Percentiles rank a stretch among this genome's conserved stretches.
Evolutionary conservation across 176 grass and related monocot species (phyloP).

Genomic region (Bothriochloa decipiens): DNA sequence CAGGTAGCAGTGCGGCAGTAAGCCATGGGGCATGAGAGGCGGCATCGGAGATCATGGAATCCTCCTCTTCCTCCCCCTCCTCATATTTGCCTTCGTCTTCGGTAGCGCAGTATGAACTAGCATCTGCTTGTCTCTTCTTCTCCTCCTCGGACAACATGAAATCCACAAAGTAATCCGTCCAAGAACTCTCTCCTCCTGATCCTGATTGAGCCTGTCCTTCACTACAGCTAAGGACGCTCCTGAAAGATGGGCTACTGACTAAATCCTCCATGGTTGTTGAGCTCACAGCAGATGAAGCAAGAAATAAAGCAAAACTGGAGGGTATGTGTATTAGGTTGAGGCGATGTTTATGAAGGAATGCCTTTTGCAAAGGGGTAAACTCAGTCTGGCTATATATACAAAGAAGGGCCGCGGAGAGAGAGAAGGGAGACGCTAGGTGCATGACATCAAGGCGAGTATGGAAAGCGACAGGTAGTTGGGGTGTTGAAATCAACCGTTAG

Average conservation of each 20-base stretch:
- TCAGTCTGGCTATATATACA: constrained; percentile 51
- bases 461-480: constrained; percentile 45
- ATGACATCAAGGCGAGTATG: constrained; percentile 35
- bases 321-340: constrained; percentile 31
- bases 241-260: constrained; percentile 50
- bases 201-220: constrained; percentile 52
- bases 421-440: constrained; percentile 20
- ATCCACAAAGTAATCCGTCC: constrained; percentile 84
- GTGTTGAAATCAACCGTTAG: constrained; percentile 53
- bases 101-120: constrained; percentile 28
- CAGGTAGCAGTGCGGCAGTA: neutral
- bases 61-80: constrained; percentile 18
- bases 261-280: constrained; percentile 64
- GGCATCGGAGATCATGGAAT: constrained; percentile 75
- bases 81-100: neutral
- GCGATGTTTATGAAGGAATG: constrained; percentile 38
- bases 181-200: constrained; percentile 57
- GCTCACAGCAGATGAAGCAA: constrained; percentile 15
- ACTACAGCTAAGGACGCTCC: constrained; percentile 48
- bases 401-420: constrained; percentile 13
- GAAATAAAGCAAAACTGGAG: neutral
- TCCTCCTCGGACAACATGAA: constrained; percentile 73
- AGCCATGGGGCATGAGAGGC: constrained; percentile 47
- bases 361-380: constrained; percentile 47
- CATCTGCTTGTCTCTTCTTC: constrained; percentile 44